These are phyloP conservation scores for Agapanthus africanus DNA, from an alignment of 106 monocot genomes.

Conservation along the genomic window DNA sequence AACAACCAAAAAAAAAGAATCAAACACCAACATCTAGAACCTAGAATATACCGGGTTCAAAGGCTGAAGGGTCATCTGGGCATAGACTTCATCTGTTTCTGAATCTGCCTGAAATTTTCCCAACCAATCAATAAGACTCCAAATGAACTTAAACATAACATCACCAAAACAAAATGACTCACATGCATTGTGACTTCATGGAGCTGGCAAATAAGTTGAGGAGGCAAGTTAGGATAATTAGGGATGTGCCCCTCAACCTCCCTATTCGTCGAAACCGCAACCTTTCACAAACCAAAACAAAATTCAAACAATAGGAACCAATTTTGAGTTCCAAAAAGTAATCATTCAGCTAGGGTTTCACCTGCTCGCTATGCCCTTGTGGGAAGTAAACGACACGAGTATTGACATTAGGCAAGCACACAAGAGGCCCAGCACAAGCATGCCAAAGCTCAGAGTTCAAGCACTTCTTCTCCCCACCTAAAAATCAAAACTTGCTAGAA, in stretches of 20 bases:
- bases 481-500: neutral
- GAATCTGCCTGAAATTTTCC: slow-evolving; percentile 17
- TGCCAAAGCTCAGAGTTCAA: slow-evolving; percentile 95
- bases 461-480: slow-evolving; percentile 60
- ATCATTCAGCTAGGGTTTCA: slow-evolving; percentile 1
- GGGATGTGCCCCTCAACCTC: slow-evolving; percentile 91
- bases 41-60: slow-evolving; percentile 35
- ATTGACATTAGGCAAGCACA: slow-evolving; percentile 64
- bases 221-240: slow-evolving; percentile 83
- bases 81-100: slow-evolving; percentile 26
- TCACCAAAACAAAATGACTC: slow-evolving; percentile 12
- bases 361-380: slow-evolving; percentile 93
- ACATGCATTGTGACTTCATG: slow-evolving; percentile 96
- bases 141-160: neutral
- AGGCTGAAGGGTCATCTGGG: slow-evolving; percentile 38
- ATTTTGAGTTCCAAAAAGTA: slow-evolving; percentile 4
- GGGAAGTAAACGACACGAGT: slow-evolving; percentile 85
- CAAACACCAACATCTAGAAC: neutral
- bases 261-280: slow-evolving; percentile 86
- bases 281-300: slow-evolving; percentile 35
- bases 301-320: slow-evolving; percentile 81
- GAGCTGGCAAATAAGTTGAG: slow-evolving; percentile 91
- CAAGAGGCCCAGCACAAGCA: slow-evolving; percentile 86
- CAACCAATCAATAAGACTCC: neutral
- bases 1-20: too few relatives aligned